Evolutionary conservation across 176 grass and related monocot species (phyloP), one percentile per base, ranked within the genome.

Genomic region (Triticum timopheevii): DNA sequence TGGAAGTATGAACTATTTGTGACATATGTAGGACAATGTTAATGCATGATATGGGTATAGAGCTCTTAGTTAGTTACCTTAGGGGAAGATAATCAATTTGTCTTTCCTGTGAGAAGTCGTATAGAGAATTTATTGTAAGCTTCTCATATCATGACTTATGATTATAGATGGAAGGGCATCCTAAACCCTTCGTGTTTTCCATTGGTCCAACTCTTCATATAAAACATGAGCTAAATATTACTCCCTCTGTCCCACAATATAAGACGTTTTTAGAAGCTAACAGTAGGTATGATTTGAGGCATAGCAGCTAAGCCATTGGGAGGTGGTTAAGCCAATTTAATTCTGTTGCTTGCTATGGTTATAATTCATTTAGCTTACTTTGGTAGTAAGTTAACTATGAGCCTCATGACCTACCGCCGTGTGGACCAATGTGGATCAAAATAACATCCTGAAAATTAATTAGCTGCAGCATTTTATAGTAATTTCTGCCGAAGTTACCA

Each of bases 381-480:
- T 61, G 67, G 49, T 10, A 61, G n/a, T 73, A 73, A 61, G 40
- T 61, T 83, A 42, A 73, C 66, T 61, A 22, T 42, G 12, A 36
- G 38, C 72, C 13, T 61, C 10, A 11, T 73, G 35, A 62, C 52
- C 78, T 77, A 61, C 15, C 5, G 3, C 15, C 8, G 5, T 70
- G 80, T 76, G 16, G 42, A 76, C n/a, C 66, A 58, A 84, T 62
- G 27, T 72, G 70, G 30, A 47, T 77, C 23, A 19, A 82, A 83
- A 70, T 38, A 36, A 49, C 8, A 5, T 28, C 10, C 38, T 45
- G 76, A 63, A 49, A 44, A 61, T 38, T 61, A 49, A 61, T 50
- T 61, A 50, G 27, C 19, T 78, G 30, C 22, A 12, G 25, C 59
- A 78, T 31, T 54, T 83, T 47, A 20, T 70, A 31, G 15, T 31